Evolutionary conservation across 208 protist genomes (phyloP), one percentile per base, ranked within the genome.

Genomic region (Endotrypanum monterogeii): DNA sequence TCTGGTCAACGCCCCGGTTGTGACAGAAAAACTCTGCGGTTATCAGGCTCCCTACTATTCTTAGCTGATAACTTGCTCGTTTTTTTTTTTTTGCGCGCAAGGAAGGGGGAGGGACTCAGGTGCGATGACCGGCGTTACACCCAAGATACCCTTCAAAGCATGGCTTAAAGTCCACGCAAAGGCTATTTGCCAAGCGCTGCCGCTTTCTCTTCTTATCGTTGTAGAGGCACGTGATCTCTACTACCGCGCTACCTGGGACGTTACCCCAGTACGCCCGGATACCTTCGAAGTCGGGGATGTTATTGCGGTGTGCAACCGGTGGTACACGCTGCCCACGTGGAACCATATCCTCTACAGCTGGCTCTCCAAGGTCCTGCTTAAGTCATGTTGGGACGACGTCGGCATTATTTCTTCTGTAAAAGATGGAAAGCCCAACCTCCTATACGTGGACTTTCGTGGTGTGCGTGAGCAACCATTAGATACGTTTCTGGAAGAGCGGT

Each of bases 351-450:
- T 89, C 46, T 95, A 95, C 82, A 94, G 88, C 72, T 74, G 92
- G 52, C 35, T 92, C 25, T 92, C 85, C 44, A 97, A 97, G 80
- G 85, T 89, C 39, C 79, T 95, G 23, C 71, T 95, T n/a, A 97
- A 95, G 82, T 91, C 88, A 1, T 80, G 79, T 50, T 97, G 90
- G 89, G 93, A 97, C 74, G 93, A 97, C 71, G 88, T 95, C 18
- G 90, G 78, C n/a, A 86, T 97, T 61, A 84, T 97, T 69, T 83
- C 71, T 30, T 61, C 71, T 48, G 73, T 73, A 23, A 76, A 71
- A 28, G 84, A 90, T 30, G 86, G 83, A 3, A 80, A 83, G 48
- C 89, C 92, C 37, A 66, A 92, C 67, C 73, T 97, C 41, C 79
- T 91, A 46, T 94, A 84, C 71, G 86, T 76, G 52, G 93, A 97